Evolutionary conservation across 192 early-diverging fungal species (phyloP), one percentile per base, ranked within the genome.

Genomic region (Linnemannia zychae): DNA sequence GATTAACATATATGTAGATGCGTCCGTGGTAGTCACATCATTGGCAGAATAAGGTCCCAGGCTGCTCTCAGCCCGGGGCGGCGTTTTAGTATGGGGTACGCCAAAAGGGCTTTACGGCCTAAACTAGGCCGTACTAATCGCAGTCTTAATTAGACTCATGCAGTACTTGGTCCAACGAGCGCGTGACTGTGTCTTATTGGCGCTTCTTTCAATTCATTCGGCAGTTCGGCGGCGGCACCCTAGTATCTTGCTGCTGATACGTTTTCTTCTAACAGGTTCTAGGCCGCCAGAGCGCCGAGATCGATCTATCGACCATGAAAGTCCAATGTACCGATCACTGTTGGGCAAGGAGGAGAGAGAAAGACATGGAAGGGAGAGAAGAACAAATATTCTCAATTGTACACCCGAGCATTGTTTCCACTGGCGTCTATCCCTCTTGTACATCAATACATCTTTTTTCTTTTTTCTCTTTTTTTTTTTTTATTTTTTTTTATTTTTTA

Each of bases 171-270:
- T 28, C 13, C 9, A 63, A 63, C 57, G 11, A 63, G 12, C n/a
- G 1, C 9, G 57, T 63, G 28, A 31, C 28, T 15, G 11, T 63
- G 24, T 63, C 15, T 63, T 63, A 63, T 3, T 31, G 57, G 57
- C 57, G 24, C 57, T 15, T 31, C 57, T 33, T 63, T 63, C 53
- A 24, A 60, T 31, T 63, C 1, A 1, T 31, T 63, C 57, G 57
- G 57, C 57, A 63, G 57, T 63, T 63, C 57, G 57, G 57, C 57
- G 28, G n/a, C n/a, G n/a, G n/a, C n/a, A n/a, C n/a, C n/a, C n/a
- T n/a, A n/a, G n/a, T n/a, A n/a, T n/a, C n/a, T n/a, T n/a, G n/a
- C n/a, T n/a, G n/a, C n/a, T n/a, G n/a, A n/a, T n/a, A n/a, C n/a
- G n/a, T n/a, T n/a, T n/a, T n/a, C n/a, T n/a, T n/a, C n/a, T n/a